Conservation (phyloP, 164 flowering plant genomes). For the Malania oleifera region DNA sequence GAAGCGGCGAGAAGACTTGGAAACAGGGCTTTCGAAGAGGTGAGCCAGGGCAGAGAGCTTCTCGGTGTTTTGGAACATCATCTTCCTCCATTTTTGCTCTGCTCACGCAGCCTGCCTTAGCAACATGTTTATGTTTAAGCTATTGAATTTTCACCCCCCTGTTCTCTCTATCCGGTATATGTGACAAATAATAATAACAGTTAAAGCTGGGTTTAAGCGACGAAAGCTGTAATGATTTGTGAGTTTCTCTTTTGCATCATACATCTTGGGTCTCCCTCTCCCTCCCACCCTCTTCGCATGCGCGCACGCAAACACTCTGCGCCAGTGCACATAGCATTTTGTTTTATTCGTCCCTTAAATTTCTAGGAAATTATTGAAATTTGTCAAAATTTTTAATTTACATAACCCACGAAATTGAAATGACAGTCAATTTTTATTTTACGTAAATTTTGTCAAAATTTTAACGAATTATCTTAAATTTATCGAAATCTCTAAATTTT, state of each 20-base stretch:
- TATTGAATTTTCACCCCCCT: constrained; percentile 9
- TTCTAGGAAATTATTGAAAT: too few species aligned
- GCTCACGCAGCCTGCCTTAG: constrained; percentile 17
- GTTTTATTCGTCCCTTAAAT: too few species aligned
- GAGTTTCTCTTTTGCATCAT: constrained; percentile 14
- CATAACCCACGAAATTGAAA: too few species aligned
- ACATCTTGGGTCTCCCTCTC: background rate
- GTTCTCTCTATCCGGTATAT: background rate
- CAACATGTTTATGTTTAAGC: background rate
- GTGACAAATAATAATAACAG: constrained; percentile 14
- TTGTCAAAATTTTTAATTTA: too few species aligned
- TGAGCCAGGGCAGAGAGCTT: constrained; percentile 49
- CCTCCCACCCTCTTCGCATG: too few species aligned
- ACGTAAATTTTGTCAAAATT: too few species aligned
- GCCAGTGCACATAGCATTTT: too few species aligned
- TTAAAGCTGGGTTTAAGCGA: constrained; percentile 7
- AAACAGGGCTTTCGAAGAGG: constrained; percentile 35
- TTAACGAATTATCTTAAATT: too few species aligned
- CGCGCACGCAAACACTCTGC: too few species aligned
- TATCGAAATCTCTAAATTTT: too few species aligned
- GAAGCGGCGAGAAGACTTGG: constrained; percentile 75
- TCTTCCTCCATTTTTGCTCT: constrained; percentile 72
- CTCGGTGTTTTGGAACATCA: constrained; percentile 72
- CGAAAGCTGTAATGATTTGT: constrained; percentile 14
- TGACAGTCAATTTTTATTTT: too few species aligned